These are phyloP conservation scores for Microdochium bolleyi DNA, from an alignment of 2,329 filamentous ascomycete species.

Conservation along the genomic window DNA sequence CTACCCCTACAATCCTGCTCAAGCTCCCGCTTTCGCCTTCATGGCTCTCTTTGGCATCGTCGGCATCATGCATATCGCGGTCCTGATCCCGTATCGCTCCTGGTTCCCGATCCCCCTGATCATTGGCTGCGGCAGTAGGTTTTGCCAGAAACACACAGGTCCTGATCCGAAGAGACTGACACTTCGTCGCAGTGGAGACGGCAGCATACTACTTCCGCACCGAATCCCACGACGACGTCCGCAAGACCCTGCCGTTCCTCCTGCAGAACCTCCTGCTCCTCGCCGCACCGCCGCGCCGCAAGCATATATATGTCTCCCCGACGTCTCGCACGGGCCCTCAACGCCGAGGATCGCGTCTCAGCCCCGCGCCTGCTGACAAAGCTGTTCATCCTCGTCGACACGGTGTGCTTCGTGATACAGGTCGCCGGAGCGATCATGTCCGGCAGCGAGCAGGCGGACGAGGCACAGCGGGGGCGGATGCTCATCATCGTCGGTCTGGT, in stretches of 20 bases:
- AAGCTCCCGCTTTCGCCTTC: constrained; percentile 7
- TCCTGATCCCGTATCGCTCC: constrained; percentile 3
- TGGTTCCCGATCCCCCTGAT: constrained; percentile 7
- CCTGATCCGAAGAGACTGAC: not conserved
- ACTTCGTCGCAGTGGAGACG: constrained; percentile 23
- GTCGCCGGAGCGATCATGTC: constrained; percentile 22
- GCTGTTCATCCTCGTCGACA: constrained; percentile 36
- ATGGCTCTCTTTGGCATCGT: constrained; percentile 7
- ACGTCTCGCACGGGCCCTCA: constrained; percentile 20
- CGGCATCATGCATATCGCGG: constrained; percentile 2
- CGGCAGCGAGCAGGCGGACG: constrained; percentile 7
- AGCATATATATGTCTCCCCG: constrained; percentile 32
- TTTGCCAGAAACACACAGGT: not conserved
- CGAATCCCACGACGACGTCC: constrained; percentile 10
- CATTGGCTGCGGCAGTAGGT: constrained; percentile 6
- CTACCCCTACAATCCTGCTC: constrained; percentile 7
- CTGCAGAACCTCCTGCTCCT: constrained; percentile 28
- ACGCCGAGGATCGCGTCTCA: constrained; percentile 28
- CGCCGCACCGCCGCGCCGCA: constrained; percentile 27
- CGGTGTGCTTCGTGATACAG: constrained; percentile 33
- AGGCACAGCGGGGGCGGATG: constrained; percentile 7
- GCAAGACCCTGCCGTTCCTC: constrained; percentile 19
- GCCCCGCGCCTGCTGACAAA: constrained; percentile 29
- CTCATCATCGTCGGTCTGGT: constrained; percentile 28
- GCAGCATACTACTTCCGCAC: constrained; percentile 22